These are phyloP conservation scores for Staphylotrichum longicolle DNA, from an alignment of 495 filamentous ascomycete species.

Conservation along the genomic window DNA sequence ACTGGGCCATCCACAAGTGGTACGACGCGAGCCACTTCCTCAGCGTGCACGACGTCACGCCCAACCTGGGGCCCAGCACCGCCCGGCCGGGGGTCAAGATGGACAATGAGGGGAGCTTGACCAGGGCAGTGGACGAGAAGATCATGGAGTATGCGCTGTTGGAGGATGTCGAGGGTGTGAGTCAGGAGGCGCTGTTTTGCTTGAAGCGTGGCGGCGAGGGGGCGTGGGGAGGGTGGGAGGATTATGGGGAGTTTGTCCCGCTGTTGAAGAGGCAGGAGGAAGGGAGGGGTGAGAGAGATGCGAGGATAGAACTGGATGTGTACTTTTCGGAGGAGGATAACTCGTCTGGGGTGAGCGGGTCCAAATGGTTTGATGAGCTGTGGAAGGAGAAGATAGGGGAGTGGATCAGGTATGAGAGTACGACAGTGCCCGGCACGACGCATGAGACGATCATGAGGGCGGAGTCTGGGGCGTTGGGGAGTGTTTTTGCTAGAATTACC, in stretches of 20 bases:
- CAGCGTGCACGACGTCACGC: background rate
- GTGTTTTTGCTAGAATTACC: background rate
- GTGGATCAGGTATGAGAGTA: background rate
- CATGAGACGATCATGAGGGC: background rate
- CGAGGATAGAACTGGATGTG: background rate
- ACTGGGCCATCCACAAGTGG: slow-evolving; percentile 2
- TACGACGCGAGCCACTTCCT: slow-evolving; percentile 5
- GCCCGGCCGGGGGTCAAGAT: slow-evolving; percentile 1
- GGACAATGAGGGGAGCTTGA: background rate
- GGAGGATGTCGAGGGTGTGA: background rate
- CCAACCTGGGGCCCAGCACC: background rate
- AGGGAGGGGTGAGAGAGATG: background rate
- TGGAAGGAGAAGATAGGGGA: background rate
- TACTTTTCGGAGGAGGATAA: background rate
- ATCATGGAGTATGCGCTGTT: slow-evolving; percentile 5
- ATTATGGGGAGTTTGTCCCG: background rate
- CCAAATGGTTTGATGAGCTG: background rate
- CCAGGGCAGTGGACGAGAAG: background rate
- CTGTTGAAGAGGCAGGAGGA: background rate
- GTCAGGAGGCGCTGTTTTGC: slow-evolving; percentile 3
- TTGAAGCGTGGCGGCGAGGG: background rate
- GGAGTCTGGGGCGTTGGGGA: background rate
- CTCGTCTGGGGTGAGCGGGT: background rate
- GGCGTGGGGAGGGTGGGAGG: background rate
- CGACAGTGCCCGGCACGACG: background rate